Percentiles rank a stretch among this genome's conserved stretches.
Conservation (phyloP, 371 early-diverging fungal species). For the Lichtheimia ramosa region DNA sequence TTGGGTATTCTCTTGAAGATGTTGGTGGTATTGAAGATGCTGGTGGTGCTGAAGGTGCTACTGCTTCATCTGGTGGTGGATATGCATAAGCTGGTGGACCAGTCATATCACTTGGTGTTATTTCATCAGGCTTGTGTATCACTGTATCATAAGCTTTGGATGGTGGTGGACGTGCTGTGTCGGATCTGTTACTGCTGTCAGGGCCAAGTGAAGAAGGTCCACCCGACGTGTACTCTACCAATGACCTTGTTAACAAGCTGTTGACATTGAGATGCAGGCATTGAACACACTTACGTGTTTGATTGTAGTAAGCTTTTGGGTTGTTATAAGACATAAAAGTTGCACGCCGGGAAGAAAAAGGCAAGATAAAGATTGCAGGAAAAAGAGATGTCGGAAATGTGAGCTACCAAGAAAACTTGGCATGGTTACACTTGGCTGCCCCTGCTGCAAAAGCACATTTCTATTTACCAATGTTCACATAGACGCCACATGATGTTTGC, state of each 20-base stretch:
- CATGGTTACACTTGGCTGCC: no score
- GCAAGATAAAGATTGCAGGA: slow-evolving; percentile 2
- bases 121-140: slow-evolving; percentile 6
- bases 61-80: no score
- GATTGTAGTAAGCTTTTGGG: slow-evolving; percentile 22
- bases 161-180: no score
- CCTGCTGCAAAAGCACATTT: no score
- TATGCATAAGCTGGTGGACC: slow-evolving; percentile 4
- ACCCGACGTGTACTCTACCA: not conserved
- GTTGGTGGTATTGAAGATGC: slow-evolving; percentile 14
- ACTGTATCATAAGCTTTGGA: not conserved
- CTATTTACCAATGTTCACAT: no score
- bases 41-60: not conserved
- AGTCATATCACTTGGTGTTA: not conserved
- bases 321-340: not conserved
- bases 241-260: no score
- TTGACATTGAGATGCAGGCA: not conserved
- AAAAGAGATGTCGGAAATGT: not conserved
- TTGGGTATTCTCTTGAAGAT: not conserved
- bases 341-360: not conserved
- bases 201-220: not conserved
- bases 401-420: no score
- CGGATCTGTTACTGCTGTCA: not conserved
- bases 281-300: slow-evolving; percentile 9
- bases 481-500: no score